Conservation (phyloP, 1,139 yeast genomes). For the Pichia norvegensis region DNA sequence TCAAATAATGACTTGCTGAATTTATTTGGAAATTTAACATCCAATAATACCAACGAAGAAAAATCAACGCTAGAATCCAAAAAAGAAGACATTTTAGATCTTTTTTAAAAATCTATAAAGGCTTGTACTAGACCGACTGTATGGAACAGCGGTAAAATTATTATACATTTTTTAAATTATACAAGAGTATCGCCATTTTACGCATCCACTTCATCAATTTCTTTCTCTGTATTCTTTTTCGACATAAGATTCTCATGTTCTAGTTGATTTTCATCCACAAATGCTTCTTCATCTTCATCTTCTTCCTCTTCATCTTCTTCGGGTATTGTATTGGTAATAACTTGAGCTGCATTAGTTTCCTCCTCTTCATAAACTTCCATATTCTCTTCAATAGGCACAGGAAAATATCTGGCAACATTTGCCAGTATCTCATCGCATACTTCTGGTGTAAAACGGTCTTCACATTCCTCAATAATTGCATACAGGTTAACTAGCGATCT, state of each 20-base stretch:
- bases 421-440: slow-evolving; percentile 48
- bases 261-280: slow-evolving; percentile 16
- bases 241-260: slow-evolving; percentile 14
- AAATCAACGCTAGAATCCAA: slow-evolving; percentile 2
- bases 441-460: slow-evolving; percentile 63
- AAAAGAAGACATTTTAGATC: slow-evolving; percentile 36
- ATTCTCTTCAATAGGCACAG: slow-evolving; percentile 23
- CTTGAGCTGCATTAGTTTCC: slow-evolving; percentile 7
- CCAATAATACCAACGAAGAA: not conserved
- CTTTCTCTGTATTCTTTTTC: slow-evolving; percentile 14
- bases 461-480: slow-evolving; percentile 86
- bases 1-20: slow-evolving; percentile 3
- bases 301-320: slow-evolving; percentile 12
- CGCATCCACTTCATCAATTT: slow-evolving; percentile 19
- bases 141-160: not conserved
- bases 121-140: too few relatives aligned
- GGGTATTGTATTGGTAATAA: slow-evolving; percentile 13
- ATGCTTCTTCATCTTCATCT: slow-evolving; percentile 17
- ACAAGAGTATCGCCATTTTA: not conserved
- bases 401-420: slow-evolving; percentile 44
- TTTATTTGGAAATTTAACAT: not conserved
- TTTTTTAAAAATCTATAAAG: slow-evolving; percentile 29
- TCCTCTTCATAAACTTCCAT: slow-evolving; percentile 12
- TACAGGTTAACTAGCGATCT: slow-evolving; percentile 70
- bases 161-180: not conserved